A percentile compares a stretch with the other conserved stretches of the same genome.
Evolutionary conservation across 179 eudicot species (phyloP).

Genomic region (Vitellaria paradoxa): DNA sequence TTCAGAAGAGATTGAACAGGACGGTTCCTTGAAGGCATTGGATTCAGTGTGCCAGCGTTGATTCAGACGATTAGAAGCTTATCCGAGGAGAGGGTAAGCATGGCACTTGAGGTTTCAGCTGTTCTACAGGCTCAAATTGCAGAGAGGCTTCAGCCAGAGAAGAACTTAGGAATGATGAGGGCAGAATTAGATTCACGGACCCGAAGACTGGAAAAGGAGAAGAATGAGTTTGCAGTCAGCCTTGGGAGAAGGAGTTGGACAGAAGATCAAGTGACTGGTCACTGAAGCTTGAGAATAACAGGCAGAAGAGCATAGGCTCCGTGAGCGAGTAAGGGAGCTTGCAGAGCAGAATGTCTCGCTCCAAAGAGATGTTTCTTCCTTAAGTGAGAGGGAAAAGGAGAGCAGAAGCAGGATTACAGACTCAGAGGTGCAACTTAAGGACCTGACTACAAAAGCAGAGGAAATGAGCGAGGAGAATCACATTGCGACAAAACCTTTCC

Average conservation of each 20-base stretch:
- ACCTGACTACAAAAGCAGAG: constrained; percentile 51
- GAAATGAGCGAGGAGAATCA: constrained; percentile 54
- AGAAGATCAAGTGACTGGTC: constrained; percentile 95
- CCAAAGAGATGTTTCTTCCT: constrained; percentile 79
- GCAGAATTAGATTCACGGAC: constrained; percentile 44
- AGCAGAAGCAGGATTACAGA: constrained; percentile 30
- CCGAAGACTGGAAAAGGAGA: constrained; percentile 70
- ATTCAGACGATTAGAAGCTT: constrained; percentile 53
- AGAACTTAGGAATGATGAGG: constrained; percentile 33
- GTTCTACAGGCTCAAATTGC: constrained; percentile 40
- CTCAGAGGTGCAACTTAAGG: constrained; percentile 56
- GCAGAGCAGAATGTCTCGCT: constrained; percentile 94
- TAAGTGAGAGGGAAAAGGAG: constrained; percentile 54
- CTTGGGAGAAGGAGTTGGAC: constrained; percentile 78
- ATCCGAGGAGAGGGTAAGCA: constrained; percentile 52
- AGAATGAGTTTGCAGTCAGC: constrained; percentile 54
- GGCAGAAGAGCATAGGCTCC: constrained; percentile 81
- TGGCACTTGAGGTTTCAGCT: constrained; percentile 64
- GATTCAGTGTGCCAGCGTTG: constrained; percentile 48
- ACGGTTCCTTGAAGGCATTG: constrained; percentile 41
- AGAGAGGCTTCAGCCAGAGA: constrained; percentile 53
- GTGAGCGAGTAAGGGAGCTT: constrained; percentile 85
- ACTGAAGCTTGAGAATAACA: constrained; percentile 66
- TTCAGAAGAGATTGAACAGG: constrained; percentile 69
- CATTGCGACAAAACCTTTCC: constrained; percentile 39